These are phyloP conservation scores for Colletotrichum cordylinicola DNA, from an alignment of 2,329 filamentous ascomycete species.

Conservation along the genomic window DNA sequence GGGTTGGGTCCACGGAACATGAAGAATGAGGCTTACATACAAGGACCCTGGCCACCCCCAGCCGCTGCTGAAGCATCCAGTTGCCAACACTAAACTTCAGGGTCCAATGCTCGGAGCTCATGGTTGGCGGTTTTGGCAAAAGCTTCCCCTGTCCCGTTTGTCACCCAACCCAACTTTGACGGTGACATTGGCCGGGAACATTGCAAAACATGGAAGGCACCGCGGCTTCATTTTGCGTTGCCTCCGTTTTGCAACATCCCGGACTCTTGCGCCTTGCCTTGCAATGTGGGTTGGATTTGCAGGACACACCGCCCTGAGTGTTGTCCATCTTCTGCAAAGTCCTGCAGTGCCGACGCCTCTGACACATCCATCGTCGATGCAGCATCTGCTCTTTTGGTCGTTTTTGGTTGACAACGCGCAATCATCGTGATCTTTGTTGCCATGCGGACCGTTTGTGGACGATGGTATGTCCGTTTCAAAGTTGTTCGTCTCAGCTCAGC, in stretches of 20 bases:
- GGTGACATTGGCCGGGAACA: not conserved
- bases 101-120: not conserved
- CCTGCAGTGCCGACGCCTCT: not conserved
- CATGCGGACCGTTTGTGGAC: not conserved
- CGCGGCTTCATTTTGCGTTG: not conserved
- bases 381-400: not conserved
- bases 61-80: not conserved
- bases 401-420: not conserved
- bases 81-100: not conserved
- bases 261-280: not conserved
- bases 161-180: not conserved
- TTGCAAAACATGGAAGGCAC: not conserved
- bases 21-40: slow-evolving; percentile 21
- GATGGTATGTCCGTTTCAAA: slow-evolving; percentile 14
- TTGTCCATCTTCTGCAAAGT: not conserved
- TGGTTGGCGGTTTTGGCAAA: not conserved
- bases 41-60: slow-evolving; percentile 3
- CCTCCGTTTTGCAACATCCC: not conserved
- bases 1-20: not conserved
- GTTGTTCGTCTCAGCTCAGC: not conserved
- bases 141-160: not conserved
- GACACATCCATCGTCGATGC: slow-evolving; percentile 2
- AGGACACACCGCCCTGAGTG: not conserved
- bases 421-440: not conserved
- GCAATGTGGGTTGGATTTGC: not conserved